Base-by-base conservation (phyloP, 2,329 filamentous ascomycete species). In the Tolypocladium endophyticum region DNA sequence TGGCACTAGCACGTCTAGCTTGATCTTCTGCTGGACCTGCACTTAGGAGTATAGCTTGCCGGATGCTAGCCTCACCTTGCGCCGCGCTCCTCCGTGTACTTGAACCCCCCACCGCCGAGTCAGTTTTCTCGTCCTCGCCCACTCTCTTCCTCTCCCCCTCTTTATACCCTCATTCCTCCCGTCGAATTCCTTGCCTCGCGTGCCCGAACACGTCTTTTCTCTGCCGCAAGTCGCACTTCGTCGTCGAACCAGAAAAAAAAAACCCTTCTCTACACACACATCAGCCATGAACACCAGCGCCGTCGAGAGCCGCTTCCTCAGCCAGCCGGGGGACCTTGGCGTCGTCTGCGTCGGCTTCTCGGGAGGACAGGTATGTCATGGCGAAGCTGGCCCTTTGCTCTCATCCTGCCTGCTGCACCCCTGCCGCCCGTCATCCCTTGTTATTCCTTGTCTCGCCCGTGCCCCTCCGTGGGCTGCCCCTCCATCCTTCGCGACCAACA, bases 261-360 rank as follows among this genome's bases (percentile, higher is more conserved):
- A 45, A 25, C 1, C 41, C 9, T 23, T 23, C 23, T 53, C 23
- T 30, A 57, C n/a, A 61, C 35, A 33, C 55, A 58, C 58, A 30
- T 18, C 41, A 61, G 68, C 62, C 64, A 81, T 82, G 77, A 79
- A 81, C 68, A 82, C 79, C 58, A 79, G 79, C 59, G 79, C 80
- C 72, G 72, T 84, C 64, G 72, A 77, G 65, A 81, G 80, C 72
- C 92, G 88, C 71, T 97, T 97, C 78, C 87, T 97, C 67, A 81
- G 87, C 64, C 81, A 87, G 70, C 84, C 86, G 38, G 82, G 89
- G 70, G 87, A 97, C 70, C 81, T 99, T 64, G 94, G 93, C 63
- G 84, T 99, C 60, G 91, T 97, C 43, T 92, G 93, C 56, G 94
- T 97, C 43, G 93, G 93, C 63, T 99, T 97, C 80, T 96, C 92